Conservation (phyloP, 2,329 filamentous ascomycete species). For the Fusarium annulatum region DNA sequence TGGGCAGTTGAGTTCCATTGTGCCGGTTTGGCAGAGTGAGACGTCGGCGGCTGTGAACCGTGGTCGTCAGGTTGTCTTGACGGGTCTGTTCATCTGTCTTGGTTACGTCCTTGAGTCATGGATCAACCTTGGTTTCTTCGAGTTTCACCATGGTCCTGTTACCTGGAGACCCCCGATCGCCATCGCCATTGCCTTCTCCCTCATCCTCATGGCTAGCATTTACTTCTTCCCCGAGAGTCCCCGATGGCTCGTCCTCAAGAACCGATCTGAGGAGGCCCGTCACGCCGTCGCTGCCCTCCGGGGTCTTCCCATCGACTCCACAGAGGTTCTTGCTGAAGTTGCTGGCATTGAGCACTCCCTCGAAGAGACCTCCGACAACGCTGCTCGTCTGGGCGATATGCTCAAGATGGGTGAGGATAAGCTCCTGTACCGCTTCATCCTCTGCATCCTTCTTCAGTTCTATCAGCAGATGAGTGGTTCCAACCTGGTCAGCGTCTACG, state of each 20-base stretch:
- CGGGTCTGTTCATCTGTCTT: constrained; percentile 61
- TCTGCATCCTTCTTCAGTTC: constrained; percentile 49
- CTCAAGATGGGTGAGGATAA: constrained; percentile 62
- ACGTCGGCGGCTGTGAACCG: constrained; percentile 61
- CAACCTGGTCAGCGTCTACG: constrained; percentile 47
- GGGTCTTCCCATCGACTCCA: constrained; percentile 51
- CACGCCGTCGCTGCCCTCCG: constrained; percentile 53
- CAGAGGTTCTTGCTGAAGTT: constrained; percentile 56
- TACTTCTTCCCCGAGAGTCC: constrained; percentile 52
- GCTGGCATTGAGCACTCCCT: constrained; percentile 60
- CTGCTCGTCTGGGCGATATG: constrained; percentile 55
- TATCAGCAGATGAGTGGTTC: constrained; percentile 46
- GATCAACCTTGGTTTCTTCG: constrained; percentile 59
- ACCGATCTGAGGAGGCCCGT: constrained; percentile 46
- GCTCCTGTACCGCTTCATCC: constrained; percentile 57
- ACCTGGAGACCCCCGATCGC: constrained; percentile 55
- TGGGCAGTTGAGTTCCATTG: constrained; percentile 63
- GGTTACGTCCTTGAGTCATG: constrained; percentile 56
- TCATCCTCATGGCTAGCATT: constrained; percentile 49
- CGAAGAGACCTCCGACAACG: constrained; percentile 53
- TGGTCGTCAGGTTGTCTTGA: constrained; percentile 59
- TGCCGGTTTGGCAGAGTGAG: constrained; percentile 67
- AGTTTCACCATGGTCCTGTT: constrained; percentile 36
- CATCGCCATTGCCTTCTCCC: constrained; percentile 48
- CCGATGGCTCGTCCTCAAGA: constrained; percentile 52